phyloP scores from a whole-genome alignment of 441 rosid species.

The Sinapis alba region DNA sequence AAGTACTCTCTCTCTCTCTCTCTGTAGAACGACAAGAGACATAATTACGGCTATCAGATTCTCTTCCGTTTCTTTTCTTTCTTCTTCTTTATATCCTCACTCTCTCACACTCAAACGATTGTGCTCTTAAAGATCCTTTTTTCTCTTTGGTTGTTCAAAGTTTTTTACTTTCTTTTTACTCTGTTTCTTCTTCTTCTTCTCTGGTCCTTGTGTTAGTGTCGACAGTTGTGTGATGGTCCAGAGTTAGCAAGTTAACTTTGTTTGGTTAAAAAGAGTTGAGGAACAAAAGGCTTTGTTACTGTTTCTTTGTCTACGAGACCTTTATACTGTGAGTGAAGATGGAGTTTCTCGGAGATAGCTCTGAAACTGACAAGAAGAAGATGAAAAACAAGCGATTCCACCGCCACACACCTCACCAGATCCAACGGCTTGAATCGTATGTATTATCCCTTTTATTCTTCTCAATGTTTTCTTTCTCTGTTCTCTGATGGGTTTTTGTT shows the following conservation, averaged over 20 bases:
- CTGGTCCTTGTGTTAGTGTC: slow-evolving; percentile 25
- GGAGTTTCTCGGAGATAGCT: slow-evolving; percentile 57
- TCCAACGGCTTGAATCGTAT: slow-evolving; percentile 90
- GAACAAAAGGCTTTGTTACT: neutral
- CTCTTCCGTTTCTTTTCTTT: slow-evolving; percentile 37
- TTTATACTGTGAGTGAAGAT: slow-evolving; percentile 26
- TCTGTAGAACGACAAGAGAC: slow-evolving; percentile 10
- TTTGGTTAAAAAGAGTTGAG: neutral
- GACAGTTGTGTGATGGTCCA: slow-evolving; percentile 37
- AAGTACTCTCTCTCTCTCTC: slow-evolving; percentile 13
- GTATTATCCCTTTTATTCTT: neutral
- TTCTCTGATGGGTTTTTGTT: neutral
- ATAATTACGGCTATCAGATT: slow-evolving; percentile 33
- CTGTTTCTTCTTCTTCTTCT: neutral
- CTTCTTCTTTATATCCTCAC: neutral
- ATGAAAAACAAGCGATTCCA: slow-evolving; percentile 89
- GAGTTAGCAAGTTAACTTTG: slow-evolving; percentile 20
- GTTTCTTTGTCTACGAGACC: slow-evolving; percentile 14
- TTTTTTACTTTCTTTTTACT: neutral
- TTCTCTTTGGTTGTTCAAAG: neutral
- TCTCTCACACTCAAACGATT: neutral
- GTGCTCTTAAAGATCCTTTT: neutral
- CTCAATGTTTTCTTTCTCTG: neutral
- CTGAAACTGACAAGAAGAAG: slow-evolving; percentile 39
- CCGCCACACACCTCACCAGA: slow-evolving; percentile 89